These are phyloP conservation scores for Fusarium ambrosium DNA, from an alignment of 2,329 filamentous ascomycete genomes.

Conservation along the genomic window DNA sequence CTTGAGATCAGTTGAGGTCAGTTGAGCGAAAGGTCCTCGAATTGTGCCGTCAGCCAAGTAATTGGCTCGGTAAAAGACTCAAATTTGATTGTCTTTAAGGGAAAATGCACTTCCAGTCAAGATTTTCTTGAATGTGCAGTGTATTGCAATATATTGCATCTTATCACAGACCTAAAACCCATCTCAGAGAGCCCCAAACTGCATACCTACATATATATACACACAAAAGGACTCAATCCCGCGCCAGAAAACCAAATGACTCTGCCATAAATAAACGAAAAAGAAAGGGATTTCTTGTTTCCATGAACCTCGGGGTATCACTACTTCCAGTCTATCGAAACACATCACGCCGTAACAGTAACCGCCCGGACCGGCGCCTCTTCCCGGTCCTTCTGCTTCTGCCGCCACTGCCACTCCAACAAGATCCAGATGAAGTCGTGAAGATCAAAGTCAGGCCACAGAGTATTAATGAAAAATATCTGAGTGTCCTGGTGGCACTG, in stretches of 20 bases:
- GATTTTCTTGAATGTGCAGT: not conserved
- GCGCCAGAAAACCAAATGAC: slow-evolving; percentile 17
- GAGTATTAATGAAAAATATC: slow-evolving; percentile 89
- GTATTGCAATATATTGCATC: slow-evolving; percentile 10
- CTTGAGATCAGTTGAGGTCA: not conserved
- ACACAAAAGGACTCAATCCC: slow-evolving; percentile 8
- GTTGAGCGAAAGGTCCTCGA: not conserved
- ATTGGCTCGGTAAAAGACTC: not conserved
- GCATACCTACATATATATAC: slow-evolving; percentile 3
- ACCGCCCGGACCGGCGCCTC: slow-evolving; percentile 55
- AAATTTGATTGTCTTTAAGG: not conserved
- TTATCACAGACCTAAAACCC: not conserved
- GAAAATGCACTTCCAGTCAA: not conserved
- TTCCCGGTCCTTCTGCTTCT: slow-evolving; percentile 69
- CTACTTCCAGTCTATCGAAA: slow-evolving; percentile 30
- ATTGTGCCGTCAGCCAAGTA: not conserved
- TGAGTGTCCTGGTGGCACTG: slow-evolving; percentile 94
- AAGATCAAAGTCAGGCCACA: slow-evolving; percentile 97
- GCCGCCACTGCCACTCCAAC: slow-evolving; percentile 86
- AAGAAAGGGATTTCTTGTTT: slow-evolving; percentile 18
- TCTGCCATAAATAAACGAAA: slow-evolving; percentile 9
- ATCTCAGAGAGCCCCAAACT: slow-evolving; percentile 7
- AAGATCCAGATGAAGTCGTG: slow-evolving; percentile 94
- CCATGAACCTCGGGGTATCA: slow-evolving; percentile 41
- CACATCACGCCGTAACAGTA: slow-evolving; percentile 43